Evolutionary conservation across 2,329 filamentous ascomycete species (phyloP).

Genomic region (Orbilia brochopaga): DNA sequence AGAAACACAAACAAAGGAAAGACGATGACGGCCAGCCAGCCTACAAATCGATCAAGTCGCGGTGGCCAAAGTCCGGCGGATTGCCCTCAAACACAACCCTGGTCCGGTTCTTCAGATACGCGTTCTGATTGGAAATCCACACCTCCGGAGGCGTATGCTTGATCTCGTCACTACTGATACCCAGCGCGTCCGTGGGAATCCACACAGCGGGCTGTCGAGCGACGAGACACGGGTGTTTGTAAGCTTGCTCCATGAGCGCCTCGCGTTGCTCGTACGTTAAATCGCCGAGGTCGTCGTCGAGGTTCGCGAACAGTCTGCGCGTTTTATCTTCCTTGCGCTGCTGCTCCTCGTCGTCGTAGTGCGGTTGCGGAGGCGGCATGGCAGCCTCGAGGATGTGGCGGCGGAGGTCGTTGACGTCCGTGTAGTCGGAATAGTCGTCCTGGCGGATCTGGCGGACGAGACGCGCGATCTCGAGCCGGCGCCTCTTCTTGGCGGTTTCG

Average conservation of each 20-base stretch:
- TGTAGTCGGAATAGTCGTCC: constrained; percentile 59
- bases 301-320: constrained; percentile 77
- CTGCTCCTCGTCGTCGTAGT: constrained; percentile 61
- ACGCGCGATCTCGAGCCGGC: constrained; percentile 32
- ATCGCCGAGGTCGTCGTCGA: constrained; percentile 93
- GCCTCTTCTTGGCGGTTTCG: constrained; percentile 28
- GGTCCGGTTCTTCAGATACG: constrained; percentile 82
- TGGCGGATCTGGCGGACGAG: constrained; percentile 57
- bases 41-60: constrained; percentile 81
- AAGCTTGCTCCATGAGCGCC: constrained; percentile 80
- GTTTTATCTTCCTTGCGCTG: constrained; percentile 69
- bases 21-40: constrained; percentile 13
- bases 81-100: constrained; percentile 83
- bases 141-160: constrained; percentile 77
- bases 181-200: constrained; percentile 89
- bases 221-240: constrained; percentile 85
- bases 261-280: constrained; percentile 89
- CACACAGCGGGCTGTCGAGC: constrained; percentile 86
- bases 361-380: constrained; percentile 62
- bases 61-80: constrained; percentile 86
- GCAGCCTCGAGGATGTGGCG: constrained; percentile 67
- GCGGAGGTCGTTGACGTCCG: constrained; percentile 62
- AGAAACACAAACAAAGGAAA: constrained; percentile 9
- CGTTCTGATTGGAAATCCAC: constrained; percentile 89
- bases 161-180: constrained; percentile 87